Base-by-base conservation (phyloP, 129 eudicot species). In the Pulicaria dysenterica region DNA sequence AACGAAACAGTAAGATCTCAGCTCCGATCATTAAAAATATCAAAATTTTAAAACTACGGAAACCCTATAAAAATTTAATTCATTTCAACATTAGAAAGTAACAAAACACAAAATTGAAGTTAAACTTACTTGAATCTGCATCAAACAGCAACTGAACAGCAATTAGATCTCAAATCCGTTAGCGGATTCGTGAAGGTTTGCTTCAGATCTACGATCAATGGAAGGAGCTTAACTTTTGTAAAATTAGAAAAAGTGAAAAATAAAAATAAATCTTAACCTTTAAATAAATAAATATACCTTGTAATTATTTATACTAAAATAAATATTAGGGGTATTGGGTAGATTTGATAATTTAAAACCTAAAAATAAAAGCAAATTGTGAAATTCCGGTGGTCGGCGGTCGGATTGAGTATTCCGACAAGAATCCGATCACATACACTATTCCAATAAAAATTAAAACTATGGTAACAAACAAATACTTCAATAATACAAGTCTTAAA, bases 121-220 rank as follows among this genome's bases (percentile, higher is more conserved):
- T n/a, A 77, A 60, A 86, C 93, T 76, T 80, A 86, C 96, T 72
- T 60, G 80, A 83, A 84, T 79, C 82, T 11, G 81, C 82, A 73
- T 76, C 57, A 40, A 36, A 68, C 16, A 54, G 73, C 50, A 77
- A 80, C 75, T 60, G 77, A 80, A 78, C 65, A 63, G 67, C 9
- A 75, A 70, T 56, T 54, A 78, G 86, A 85, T 85, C 80, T 40
- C 16, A 31, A 64, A 86, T 55, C 73, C 45, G 78, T 64, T 17
- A 38, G 48, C 48, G 54, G 85, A 83, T 83, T 69, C 79, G 58
- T 31, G 65, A 70, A 47, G 84, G 60, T 71, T 74, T 72, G 85
- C 83, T 77, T 76, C 89, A 87, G 96, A 90, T 90, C 96, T 83
- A 69, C 47, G 73, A 80, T 71, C 57, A 73, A 79, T 41, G 58